A percentile compares a stretch with the other conserved stretches of the same genome.
phyloP scores from a whole-genome alignment of 164 flowering plant species.

The Akebia trifoliata region DNA sequence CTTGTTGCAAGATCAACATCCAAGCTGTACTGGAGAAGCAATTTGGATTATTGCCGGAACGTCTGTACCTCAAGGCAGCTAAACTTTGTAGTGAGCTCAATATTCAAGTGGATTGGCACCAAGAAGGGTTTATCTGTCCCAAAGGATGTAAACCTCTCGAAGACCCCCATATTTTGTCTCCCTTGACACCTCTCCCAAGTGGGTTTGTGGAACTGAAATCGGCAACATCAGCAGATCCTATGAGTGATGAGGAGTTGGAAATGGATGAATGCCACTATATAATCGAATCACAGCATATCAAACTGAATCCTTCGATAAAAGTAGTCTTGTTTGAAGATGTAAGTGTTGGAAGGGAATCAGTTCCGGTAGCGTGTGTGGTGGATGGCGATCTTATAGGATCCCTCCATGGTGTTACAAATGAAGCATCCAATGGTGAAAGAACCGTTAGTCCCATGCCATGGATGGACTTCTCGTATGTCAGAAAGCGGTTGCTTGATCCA shows the following conservation, averaged over 20 bases:
- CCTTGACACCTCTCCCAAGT: conserved; percentile 33
- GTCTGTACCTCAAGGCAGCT: conserved; percentile 78
- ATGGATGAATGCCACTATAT: conserved; percentile 79
- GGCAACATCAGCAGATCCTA: conserved; percentile 14
- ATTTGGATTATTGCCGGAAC: conserved; percentile 69
- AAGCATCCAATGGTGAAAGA: conserved; percentile 27
- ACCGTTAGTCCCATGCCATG: conserved; percentile 58
- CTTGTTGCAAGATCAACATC: conserved; percentile 73
- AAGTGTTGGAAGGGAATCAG: conserved; percentile 78
- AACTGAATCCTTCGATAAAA: conserved; percentile 22
- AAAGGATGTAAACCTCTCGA: conserved; percentile 56
- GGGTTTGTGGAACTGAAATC: conserved; percentile 12
- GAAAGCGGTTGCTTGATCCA: conserved; percentile 57
- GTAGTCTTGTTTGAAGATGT: conserved; percentile 77
- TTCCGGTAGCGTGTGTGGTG: conserved; percentile 68
- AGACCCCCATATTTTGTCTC: conserved; percentile 24
- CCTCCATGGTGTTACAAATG: conserved; percentile 22
- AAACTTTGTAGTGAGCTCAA: conserved; percentile 89
- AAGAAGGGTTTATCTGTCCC: conserved; percentile 71
- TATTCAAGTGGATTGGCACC: conserved; percentile 73
- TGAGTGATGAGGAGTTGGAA: conserved; percentile 43
- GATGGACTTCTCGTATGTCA: conserved; percentile 76
- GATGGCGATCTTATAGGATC: conserved; percentile 52
- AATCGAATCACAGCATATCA: conserved; percentile 48
- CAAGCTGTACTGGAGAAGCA: conserved; percentile 54